Conservation (phyloP, 1,139 yeast genomes). For the Ogataea hybrid region DNA sequence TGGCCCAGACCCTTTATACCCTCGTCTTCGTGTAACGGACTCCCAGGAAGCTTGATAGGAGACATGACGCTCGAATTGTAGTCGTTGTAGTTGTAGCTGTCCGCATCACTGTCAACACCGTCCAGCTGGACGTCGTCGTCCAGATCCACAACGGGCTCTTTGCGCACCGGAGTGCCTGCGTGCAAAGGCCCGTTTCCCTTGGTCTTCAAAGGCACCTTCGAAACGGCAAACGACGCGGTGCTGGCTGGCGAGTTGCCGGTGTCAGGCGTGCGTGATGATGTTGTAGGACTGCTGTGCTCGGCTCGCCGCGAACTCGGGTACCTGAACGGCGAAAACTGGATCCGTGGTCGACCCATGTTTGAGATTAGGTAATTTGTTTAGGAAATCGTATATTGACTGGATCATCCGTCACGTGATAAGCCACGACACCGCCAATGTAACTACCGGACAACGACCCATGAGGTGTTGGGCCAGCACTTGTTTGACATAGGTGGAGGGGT, state of each 20-base stretch:
- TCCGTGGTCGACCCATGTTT: slow-evolving; percentile 19
- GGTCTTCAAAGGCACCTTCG: slow-evolving; percentile 14
- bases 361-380: slow-evolving; percentile 3
- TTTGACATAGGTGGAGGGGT: too few species aligned
- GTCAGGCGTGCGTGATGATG: not conserved
- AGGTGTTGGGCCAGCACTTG: too few species aligned
- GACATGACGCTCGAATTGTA: slow-evolving; percentile 21
- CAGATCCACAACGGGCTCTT: not conserved
- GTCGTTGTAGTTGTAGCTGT: slow-evolving; percentile 17
- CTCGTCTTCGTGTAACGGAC: slow-evolving; percentile 1
- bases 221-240: not conserved
- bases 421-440: too few species aligned
- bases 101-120: slow-evolving; percentile 12
- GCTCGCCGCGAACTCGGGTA: slow-evolving; percentile 12
- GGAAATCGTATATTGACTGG: not conserved
- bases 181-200: slow-evolving; percentile 16
- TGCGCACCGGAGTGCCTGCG: slow-evolving; percentile 13
- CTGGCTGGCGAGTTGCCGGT: not conserved
- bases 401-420: too few species aligned
- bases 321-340: slow-evolving; percentile 21
- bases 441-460: too few species aligned
- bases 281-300: not conserved
- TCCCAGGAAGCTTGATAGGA: slow-evolving; percentile 14
- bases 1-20: not conserved
- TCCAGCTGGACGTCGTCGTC: slow-evolving; percentile 19